phyloP scores from a whole-genome alignment of 1,284 basidiomycete species.

The Papiliotrema nemorosa region DNA sequence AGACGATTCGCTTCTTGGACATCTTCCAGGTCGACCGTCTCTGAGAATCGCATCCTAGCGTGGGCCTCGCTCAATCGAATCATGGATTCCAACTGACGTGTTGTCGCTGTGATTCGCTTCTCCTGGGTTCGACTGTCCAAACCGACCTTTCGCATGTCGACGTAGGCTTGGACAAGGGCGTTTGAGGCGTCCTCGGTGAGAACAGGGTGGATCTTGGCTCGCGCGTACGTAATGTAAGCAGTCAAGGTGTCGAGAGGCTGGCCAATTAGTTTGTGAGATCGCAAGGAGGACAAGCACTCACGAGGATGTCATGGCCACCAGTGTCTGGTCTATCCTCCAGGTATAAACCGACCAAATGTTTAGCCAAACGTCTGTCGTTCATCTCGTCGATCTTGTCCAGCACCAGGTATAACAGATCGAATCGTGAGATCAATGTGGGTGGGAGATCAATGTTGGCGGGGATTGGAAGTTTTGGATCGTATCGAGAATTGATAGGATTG shows the following conservation, averaged over 20 bases:
- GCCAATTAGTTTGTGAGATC: neutral
- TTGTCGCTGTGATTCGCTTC: constrained; percentile 95
- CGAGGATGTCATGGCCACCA: constrained; percentile 70
- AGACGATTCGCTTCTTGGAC: constrained; percentile 87
- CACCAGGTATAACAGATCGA: constrained; percentile 96
- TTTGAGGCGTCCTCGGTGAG: constrained; percentile 81
- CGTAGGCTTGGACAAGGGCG: constrained; percentile 84
- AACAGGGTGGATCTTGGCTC: constrained; percentile 82
- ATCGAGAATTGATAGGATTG: constrained; percentile 94
- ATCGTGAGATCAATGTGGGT: constrained; percentile 94
- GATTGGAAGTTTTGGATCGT: constrained; percentile 84
- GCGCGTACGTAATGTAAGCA: constrained; percentile 90
- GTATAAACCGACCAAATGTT: constrained; percentile 89
- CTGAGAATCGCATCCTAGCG: constrained; percentile 88
- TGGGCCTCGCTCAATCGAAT: constrained; percentile 97
- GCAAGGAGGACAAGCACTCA: constrained; percentile 42
- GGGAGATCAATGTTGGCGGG: constrained; percentile 85
- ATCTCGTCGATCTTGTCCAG: constrained; percentile 91
- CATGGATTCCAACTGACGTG: constrained; percentile 94
- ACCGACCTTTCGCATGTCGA: constrained; percentile 89
- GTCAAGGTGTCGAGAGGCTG: constrained; percentile 86
- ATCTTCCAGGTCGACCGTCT: constrained; percentile 77
- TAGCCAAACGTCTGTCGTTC: constrained; percentile 82
- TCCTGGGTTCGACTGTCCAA: constrained; percentile 81
- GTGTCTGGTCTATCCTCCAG: constrained; percentile 81